Evolutionary conservation across 805 yeast species (phyloP), one percentile per base, ranked within the genome.

Genomic region (Candida peoriensis): DNA sequence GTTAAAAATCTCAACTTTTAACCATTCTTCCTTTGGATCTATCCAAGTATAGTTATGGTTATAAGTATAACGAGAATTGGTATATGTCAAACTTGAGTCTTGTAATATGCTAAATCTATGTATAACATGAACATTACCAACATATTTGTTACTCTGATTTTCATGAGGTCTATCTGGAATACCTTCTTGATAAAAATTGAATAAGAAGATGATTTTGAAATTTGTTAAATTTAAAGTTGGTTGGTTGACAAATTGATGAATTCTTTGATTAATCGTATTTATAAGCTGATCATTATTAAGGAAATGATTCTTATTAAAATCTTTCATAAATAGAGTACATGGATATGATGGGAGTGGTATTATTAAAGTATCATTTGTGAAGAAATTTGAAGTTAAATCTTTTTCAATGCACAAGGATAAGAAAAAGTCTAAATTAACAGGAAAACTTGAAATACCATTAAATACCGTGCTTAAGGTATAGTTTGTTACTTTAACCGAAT

Each of bases 151-250:
- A 5, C 43, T 23, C 22, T 45, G 52, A 28, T 47, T 35, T 24
- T 50, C 54, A 26, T 46, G 47, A 8, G 49, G 52, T 32, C 46
- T 43, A 8, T 44, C 45, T 2, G 54, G 48, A 5, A 38, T 37
- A 20, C 52, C 52, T 28, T 48, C 54, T 24, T 50, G 52, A 30
- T 38, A 47, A 22, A 33, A 44, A 31, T 43, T 46, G 34, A 47
- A 42, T 4, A 43, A 18, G 16, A 52, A 41, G 12, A 48, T 28
- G 12, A 52, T 33, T 15, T 43, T 46, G 27, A 50, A 29, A 14
- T 43, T 38, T 18, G 37, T 29, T 9, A 47, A 21, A 27, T 44
- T 38, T 10, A 43, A 36, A 20, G 37, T 37, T 7, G 37, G 37
- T 22, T 47, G 50, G 10, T 31, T 30, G 0, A 48, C 34, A 22